These are phyloP conservation scores for Chlorella ohadii DNA, from an alignment of 139 green algal species.

Conservation along the genomic window DNA sequence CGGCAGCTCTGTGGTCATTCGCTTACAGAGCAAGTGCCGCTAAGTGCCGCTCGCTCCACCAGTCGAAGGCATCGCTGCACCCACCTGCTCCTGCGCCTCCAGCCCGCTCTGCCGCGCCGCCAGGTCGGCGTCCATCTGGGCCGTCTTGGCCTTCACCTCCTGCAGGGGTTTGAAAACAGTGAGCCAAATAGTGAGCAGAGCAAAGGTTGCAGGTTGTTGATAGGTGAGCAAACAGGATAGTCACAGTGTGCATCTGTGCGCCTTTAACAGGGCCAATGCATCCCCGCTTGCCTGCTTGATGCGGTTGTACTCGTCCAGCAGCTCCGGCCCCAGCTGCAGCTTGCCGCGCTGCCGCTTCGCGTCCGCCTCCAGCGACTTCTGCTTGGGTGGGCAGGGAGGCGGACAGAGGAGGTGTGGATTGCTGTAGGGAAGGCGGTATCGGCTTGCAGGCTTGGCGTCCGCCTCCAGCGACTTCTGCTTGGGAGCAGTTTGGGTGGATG, in stretches of 20 bases:
- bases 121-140: conserved; percentile 27
- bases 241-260: too few species aligned
- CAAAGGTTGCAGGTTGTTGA: too few species aligned
- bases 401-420: neutral
- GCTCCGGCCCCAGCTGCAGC: conserved; percentile 32
- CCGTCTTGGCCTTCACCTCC: conserved; percentile 27
- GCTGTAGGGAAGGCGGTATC: too few species aligned
- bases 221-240: conserved; percentile 12
- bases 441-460: too few species aligned
- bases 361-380: conserved; percentile 43
- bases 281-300: conserved; percentile 46
- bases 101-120: conserved; percentile 48
- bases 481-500: too few species aligned
- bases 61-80: too few species aligned
- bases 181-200: neutral
- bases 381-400: neutral
- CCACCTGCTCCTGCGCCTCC: conserved; percentile 46
- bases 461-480: too few species aligned
- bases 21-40: too few species aligned
- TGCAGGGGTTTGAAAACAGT: neutral
- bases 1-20: too few species aligned
- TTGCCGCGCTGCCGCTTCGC: conserved; percentile 7
- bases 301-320: conserved; percentile 56
- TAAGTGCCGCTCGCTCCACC: too few species aligned
- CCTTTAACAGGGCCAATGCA: too few species aligned